Evolutionary conservation across 257 asterid genomes (phyloP).

Genomic region (Gentiana straminea): DNA sequence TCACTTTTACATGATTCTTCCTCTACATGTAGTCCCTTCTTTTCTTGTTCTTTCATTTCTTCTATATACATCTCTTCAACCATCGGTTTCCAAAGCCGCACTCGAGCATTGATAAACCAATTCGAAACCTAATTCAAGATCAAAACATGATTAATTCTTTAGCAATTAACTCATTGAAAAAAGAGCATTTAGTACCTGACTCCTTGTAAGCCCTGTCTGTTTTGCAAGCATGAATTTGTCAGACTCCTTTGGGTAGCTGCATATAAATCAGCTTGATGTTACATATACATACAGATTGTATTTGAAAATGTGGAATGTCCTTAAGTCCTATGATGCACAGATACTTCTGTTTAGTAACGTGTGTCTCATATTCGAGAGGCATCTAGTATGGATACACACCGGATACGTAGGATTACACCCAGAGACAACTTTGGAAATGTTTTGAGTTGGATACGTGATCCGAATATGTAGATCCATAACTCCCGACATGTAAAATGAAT

Average conservation of each 20-base stretch:
- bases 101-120: slow-evolving; percentile 98
- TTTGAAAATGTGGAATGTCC: too few relatives aligned
- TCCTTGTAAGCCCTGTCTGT: slow-evolving; percentile 92
- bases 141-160: not conserved
- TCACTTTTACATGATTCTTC: slow-evolving; percentile 37
- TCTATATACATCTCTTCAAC: slow-evolving; percentile 95
- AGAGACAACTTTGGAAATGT: too few relatives aligned
- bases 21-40: slow-evolving; percentile 30
- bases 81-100: slow-evolving; percentile 98
- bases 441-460: too few relatives aligned
- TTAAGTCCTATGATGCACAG: too few relatives aligned
- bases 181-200: slow-evolving; percentile 48
- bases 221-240: slow-evolving; percentile 95
- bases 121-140: slow-evolving; percentile 61
- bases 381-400: too few relatives aligned
- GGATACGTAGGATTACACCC: too few relatives aligned
- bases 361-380: too few relatives aligned
- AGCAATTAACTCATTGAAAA: not conserved
- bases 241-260: slow-evolving; percentile 93
- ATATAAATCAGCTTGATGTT: not conserved
- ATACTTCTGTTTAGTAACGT: too few relatives aligned
- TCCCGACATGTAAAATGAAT: too few relatives aligned
- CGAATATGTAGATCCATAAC: too few relatives aligned
- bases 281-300: too few relatives aligned
- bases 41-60: slow-evolving; percentile 76